These are phyloP conservation scores for Chaetomidium leptoderma DNA, from an alignment of 495 filamentous ascomycete species.

Conservation along the genomic window DNA sequence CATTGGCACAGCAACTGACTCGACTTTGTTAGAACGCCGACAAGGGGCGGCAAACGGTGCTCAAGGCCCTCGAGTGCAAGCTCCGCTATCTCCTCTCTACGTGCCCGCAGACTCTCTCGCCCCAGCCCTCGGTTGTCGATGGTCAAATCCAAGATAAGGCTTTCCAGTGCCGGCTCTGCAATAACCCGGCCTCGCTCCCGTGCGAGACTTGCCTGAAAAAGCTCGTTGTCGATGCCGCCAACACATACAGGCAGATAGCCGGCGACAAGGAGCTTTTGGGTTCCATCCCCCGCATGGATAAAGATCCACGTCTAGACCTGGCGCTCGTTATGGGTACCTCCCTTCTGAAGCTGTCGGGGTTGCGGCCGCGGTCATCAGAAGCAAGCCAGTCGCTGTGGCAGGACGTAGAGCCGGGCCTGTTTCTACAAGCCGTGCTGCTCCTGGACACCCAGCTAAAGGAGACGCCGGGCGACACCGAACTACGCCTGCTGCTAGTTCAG, in stretches of 20 bases:
- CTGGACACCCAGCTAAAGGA: slow-evolving; percentile 41
- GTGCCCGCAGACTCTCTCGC: slow-evolving; percentile 32
- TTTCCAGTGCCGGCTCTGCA: slow-evolving; percentile 33
- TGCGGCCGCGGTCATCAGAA: slow-evolving; percentile 18
- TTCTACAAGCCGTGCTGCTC: slow-evolving; percentile 45
- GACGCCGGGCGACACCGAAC: slow-evolving; percentile 36
- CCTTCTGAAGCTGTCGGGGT: slow-evolving; percentile 43
- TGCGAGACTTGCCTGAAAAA: slow-evolving; percentile 36
- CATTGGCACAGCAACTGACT: not conserved
- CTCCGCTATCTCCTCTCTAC: slow-evolving; percentile 33
- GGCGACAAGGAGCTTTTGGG: slow-evolving; percentile 25
- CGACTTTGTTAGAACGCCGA: slow-evolving; percentile 15
- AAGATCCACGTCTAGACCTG: slow-evolving; percentile 45
- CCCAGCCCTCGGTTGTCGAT: slow-evolving; percentile 21
- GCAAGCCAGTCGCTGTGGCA: slow-evolving; percentile 28
- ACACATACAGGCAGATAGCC: slow-evolving; percentile 29
- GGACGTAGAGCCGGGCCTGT: slow-evolving; percentile 28
- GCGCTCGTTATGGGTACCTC: slow-evolving; percentile 42
- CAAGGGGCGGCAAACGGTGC: slow-evolving; percentile 17
- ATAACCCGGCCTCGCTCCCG: slow-evolving; percentile 14
- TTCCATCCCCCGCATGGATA: slow-evolving; percentile 27
- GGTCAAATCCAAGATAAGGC: slow-evolving; percentile 22
- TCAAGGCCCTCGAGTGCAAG: slow-evolving; percentile 28
- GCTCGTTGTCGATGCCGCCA: slow-evolving; percentile 29
- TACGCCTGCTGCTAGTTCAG: slow-evolving; percentile 44